Base-by-base conservation (phyloP, 768 basidiomycete genomes). In the Pleurotus pulmonarius region DNA sequence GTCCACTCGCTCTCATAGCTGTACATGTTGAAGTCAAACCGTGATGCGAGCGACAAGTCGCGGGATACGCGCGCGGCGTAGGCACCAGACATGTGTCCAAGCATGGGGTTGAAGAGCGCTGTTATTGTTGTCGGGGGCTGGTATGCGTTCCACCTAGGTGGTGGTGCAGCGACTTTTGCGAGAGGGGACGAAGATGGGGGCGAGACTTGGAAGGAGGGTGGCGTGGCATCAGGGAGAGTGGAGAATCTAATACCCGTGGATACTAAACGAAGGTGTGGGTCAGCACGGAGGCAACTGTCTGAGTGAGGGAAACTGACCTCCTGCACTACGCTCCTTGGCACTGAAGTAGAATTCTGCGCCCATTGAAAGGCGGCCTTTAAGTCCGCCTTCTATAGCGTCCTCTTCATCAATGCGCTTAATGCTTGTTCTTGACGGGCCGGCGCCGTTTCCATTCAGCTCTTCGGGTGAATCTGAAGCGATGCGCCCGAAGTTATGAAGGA, bases 1-100 rank as follows among this genome's bases (percentile, higher is more conserved):
- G 92, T 88, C 88, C 94, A 90, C 68, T 98, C 95, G 69, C 92
- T 94, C 62, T 96, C 93, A 69, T 94, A 98, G 70, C 92, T 94
- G 68, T 98, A 97, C 24, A 95, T 83, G 65, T 98, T 98, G 73
- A 98, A 94, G 67, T 98, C 94, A 66, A 95, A 98, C 18, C 92
- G 85, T 0, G 92, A 89, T 49, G 91, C 91, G 16, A 98, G 68
- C 0, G 92, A 85, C 41, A 98, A 82, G 67, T 96, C 91, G 11
- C 82, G 82, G 4, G 91, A 90, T 7, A 92, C 87, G 52, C 87
- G 89, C 2, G 95, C 92, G 0, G 93, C 88, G 67, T 98, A 98
- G 38, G 95, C 93, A 5, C 89, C 80, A 1, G 92, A 92, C 46
- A 98, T 78, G 66, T 98, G 94, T 0, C 96, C 96, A 57, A 98